Evolutionary conservation across 2,329 filamentous ascomycete genomes (phyloP), one percentile per base, ranked within the genome.

Genomic region (Capronia coronata): DNA sequence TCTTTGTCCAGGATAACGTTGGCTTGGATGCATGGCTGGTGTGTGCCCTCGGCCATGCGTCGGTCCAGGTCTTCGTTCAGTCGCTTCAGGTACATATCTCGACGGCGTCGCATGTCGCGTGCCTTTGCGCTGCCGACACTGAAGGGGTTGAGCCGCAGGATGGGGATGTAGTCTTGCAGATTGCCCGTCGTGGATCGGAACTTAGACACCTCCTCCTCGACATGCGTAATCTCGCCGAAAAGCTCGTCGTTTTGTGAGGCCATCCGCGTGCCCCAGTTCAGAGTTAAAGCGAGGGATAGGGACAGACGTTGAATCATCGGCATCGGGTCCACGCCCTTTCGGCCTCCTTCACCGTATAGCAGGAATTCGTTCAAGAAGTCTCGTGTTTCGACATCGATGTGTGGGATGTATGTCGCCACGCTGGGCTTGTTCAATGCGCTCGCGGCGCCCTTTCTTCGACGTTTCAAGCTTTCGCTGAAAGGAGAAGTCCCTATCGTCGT

Each of bases 401-500:
- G 78, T 0, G 75, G 71, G 2, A 84, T 71, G 55, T 84, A 84
- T 0, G 75, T 80, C 3, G 76, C 75, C 1, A 84, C 77, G 0
- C 79, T 79, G 0, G 81, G 80, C 41, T 80, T 77, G 63, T 84
- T 84, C 14, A 84, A 68, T 1, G 82, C 81, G 2, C 78, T 78
- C 0, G 80, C 81, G 1, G 80, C 81, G 13, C 79, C 81, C 63
- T 84, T 84, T 49, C 80, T 72, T 27, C 80, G 71, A 3, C 79
- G 71, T 63, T 84, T 84, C 22, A 84, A 65, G 0, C 76, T 80
- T 2, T 84, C 80, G 46, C 75, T 80, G 61, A 82, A 85, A 0
- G 82, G 82, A 1, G 78, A 81, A 0, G 82, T 85, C 0, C 82
- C 82, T 48, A 85, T 84, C 0, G 82, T 85, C 0, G 80, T 84